Percentiles rank a stretch among this genome's conserved stretches.
These are phyloP conservation scores for Cladophialophora bantiana DNA, from an alignment of 2,329 filamentous ascomycete species.

Conservation along the genomic window DNA sequence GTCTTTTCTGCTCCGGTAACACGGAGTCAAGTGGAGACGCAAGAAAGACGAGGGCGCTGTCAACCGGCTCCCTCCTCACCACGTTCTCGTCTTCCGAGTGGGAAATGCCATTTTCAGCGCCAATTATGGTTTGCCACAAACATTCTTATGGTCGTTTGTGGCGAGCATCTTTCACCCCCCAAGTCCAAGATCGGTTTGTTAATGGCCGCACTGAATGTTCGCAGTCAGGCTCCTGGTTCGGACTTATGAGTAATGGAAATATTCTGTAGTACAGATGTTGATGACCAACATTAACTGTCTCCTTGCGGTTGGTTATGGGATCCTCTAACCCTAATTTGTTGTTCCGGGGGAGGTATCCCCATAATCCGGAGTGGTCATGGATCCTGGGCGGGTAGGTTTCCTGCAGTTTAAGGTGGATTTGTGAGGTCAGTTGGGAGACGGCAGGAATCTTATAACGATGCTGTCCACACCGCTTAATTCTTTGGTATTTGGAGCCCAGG, in stretches of 20 bases:
- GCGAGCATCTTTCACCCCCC: conserved; percentile 43
- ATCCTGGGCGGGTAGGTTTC: not conserved
- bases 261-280: not conserved
- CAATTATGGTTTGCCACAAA: conserved; percentile 50
- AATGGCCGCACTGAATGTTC: conserved; percentile 21
- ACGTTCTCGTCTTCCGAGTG: conserved; percentile 50
- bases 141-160: conserved; percentile 47
- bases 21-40: conserved; percentile 3
- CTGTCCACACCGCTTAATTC: not conserved
- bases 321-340: not conserved
- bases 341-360: not conserved
- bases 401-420: not conserved
- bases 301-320: not conserved
- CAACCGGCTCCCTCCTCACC: not conserved
- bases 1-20: conserved; percentile 38
- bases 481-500: not conserved
- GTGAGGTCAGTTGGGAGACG: not conserved
- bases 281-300: not conserved
- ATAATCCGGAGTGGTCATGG: not conserved
- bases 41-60: not conserved
- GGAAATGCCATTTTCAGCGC: conserved; percentile 49
- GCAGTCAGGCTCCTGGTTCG: conserved; percentile 23
- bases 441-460: not conserved
- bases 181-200: conserved; percentile 17
- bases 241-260: conserved; percentile 24